Conservation (phyloP, 805 yeast genomes). For the Lachancea dasiensis region DNA sequence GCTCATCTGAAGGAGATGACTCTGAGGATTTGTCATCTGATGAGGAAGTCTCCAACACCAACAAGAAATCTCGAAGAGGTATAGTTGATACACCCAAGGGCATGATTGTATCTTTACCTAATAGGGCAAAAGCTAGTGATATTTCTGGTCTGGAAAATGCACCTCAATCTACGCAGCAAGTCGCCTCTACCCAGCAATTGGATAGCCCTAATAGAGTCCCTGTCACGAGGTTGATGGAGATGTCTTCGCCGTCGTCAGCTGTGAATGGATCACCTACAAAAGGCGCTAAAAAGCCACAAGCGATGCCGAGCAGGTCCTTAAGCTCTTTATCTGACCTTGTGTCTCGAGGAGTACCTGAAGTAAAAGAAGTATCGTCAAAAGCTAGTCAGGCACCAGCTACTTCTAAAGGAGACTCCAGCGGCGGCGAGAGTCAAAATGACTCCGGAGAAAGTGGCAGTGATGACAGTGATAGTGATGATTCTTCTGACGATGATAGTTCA, state of each 20-base stretch:
- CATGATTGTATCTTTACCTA: conserved; percentile 19
- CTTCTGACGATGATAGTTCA: conserved; percentile 25
- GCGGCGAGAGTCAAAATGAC: too few species aligned
- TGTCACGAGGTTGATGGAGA: conserved; percentile 15
- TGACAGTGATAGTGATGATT: conserved; percentile 19
- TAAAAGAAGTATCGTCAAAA: conserved; percentile 39
- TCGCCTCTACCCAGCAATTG: conserved; percentile 1
- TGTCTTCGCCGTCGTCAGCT: conserved; percentile 13
- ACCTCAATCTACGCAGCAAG: conserved; percentile 22
- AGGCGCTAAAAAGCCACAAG: conserved; percentile 8
- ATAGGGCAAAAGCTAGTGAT: conserved; percentile 13
- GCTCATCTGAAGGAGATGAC: conserved; percentile 16
- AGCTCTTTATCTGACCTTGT: conserved; percentile 53
- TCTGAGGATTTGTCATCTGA: conserved; percentile 22
- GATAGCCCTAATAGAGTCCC: conserved; percentile 14
- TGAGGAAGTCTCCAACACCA: conserved; percentile 25
- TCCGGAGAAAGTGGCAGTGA: conserved; percentile 21
- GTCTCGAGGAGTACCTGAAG: conserved; percentile 64
- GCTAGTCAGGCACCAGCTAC: conserved; percentile 4
- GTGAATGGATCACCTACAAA: conserved; percentile 3
- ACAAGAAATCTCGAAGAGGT: conserved; percentile 34
- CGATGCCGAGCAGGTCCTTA: conserved; percentile 37
- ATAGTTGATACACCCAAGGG: conserved; percentile 44
- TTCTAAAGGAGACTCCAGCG: conserved; percentile 11
- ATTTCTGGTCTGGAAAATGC: conserved; percentile 16